Percentiles rank a stretch among this genome's conserved stretches.
These are phyloP conservation scores for Stephania japonica DNA, from an alignment of 164 flowering plant genomes.

Conservation along the genomic window DNA sequence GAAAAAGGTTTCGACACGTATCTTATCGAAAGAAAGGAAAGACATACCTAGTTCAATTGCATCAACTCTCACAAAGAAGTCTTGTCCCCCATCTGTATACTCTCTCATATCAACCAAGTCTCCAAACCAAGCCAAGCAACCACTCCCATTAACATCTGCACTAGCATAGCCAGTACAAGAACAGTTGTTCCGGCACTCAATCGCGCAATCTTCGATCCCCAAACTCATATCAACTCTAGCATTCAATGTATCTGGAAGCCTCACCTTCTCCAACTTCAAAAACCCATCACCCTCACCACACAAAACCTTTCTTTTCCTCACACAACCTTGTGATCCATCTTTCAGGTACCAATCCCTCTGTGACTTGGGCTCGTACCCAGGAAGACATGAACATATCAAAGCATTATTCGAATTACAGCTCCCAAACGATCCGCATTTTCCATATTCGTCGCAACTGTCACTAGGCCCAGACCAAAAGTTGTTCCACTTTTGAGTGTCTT, in stretches of 20 bases:
- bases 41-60: neutral
- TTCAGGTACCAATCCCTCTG: constrained; percentile 5
- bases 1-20: no score
- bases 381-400: constrained; percentile 11
- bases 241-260: constrained; percentile 7
- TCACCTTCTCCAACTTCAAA: constrained; percentile 1
- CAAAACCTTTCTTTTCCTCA: constrained; percentile 5
- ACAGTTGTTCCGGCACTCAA: constrained; percentile 3
- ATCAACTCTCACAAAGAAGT: neutral
- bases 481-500: neutral
- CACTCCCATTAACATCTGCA: constrained; percentile 4
- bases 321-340: constrained; percentile 17
- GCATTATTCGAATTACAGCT: neutral
- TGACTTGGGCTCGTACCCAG: constrained; percentile 10
- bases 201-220: neutral
- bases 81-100: constrained; percentile 6
- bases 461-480: neutral
- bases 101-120: constrained; percentile 3
- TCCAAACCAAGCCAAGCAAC: constrained; percentile 5
- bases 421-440: constrained; percentile 2
- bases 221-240: neutral
- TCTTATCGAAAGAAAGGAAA: no score
- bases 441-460: neutral
- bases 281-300: constrained; percentile 12
- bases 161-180: constrained; percentile 6